phyloP scores from a whole-genome alignment of 345 rosid genomes.

The Lenwebbia sp. region DNA sequence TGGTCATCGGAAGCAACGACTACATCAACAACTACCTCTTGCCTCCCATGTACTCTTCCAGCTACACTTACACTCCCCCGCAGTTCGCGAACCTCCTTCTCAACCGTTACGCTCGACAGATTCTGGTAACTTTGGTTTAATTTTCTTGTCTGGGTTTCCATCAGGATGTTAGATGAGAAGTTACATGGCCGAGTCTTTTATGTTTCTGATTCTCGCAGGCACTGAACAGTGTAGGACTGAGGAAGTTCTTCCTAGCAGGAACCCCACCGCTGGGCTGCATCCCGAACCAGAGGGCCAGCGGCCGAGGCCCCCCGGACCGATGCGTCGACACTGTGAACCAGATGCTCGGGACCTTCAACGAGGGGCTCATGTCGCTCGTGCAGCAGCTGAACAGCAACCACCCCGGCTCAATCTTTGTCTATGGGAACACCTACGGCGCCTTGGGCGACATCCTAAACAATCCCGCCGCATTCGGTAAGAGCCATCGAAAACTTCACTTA shows the following conservation, averaged over 20 bases:
- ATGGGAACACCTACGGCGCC: slow-evolving; percentile 49
- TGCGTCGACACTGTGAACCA: slow-evolving; percentile 66
- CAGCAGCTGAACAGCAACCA: slow-evolving; percentile 47
- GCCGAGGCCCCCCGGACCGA: slow-evolving; percentile 35
- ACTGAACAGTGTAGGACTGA: slow-evolving; percentile 55
- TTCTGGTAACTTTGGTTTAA: slow-evolving; percentile 22
- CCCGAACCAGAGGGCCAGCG: slow-evolving; percentile 52
- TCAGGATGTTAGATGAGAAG: neutral
- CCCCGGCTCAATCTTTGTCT: slow-evolving; percentile 42
- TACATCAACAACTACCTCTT: slow-evolving; percentile 90
- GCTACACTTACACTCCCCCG: slow-evolving; percentile 37
- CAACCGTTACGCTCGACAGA: slow-evolving; percentile 49
- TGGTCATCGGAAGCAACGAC: slow-evolving; percentile 84
- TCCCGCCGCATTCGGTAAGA: slow-evolving; percentile 47
- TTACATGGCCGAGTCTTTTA: neutral
- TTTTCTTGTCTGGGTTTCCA: neutral
- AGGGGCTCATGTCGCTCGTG: slow-evolving; percentile 52
- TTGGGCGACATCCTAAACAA: slow-evolving; percentile 66
- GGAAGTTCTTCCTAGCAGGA: slow-evolving; percentile 51
- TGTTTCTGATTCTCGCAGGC: slow-evolving; percentile 17
- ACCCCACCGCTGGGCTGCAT: slow-evolving; percentile 78
- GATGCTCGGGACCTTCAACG: slow-evolving; percentile 56
- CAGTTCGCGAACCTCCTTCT: slow-evolving; percentile 57
- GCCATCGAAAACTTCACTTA: neutral
- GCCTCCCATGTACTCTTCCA: slow-evolving; percentile 55